Conservation (phyloP, 2,329 filamentous ascomycete genomes). For the Venturia carpophila region DNA sequence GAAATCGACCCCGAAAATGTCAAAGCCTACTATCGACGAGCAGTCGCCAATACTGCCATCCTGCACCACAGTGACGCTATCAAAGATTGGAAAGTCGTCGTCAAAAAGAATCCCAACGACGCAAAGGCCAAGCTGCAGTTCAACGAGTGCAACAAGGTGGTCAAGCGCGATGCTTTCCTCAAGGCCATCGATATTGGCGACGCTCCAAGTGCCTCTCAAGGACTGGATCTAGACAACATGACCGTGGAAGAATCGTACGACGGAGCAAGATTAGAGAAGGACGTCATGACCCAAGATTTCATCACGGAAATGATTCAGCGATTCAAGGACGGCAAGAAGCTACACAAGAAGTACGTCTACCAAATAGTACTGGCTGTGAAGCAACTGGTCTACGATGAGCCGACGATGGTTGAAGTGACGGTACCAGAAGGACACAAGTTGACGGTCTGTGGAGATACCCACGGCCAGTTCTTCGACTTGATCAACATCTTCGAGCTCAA, state of each 20-base stretch:
- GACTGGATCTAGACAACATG: constrained; percentile 80
- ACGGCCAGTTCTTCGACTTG: constrained; percentile 96
- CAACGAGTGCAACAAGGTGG: constrained; percentile 88
- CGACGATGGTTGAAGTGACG: constrained; percentile 93
- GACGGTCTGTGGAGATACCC: constrained; percentile 95
- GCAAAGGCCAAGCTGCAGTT: constrained; percentile 87
- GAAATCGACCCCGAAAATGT: constrained; percentile 80
- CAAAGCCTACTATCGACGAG: constrained; percentile 95
- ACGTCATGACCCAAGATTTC: constrained; percentile 83
- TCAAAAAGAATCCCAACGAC: constrained; percentile 78
- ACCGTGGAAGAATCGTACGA: constrained; percentile 77
- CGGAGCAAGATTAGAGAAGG: constrained; percentile 59
- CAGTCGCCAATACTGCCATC: constrained; percentile 85
- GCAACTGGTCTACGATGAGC: constrained; percentile 82
- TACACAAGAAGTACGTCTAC: constrained; percentile 95
- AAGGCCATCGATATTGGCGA: constrained; percentile 91
- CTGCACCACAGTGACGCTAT: constrained; percentile 81
- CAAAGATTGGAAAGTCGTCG: constrained; percentile 84
- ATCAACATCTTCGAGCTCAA: constrained; percentile 94
- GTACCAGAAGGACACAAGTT: constrained; percentile 69
- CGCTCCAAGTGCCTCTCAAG: constrained; percentile 84
- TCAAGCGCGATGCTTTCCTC: constrained; percentile 85
- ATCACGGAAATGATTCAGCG: constrained; percentile 94
- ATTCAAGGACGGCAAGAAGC: constrained; percentile 92
- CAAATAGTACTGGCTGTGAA: constrained; percentile 88